Evolutionary conservation across 1,284 basidiomycete species (phyloP), one percentile per base, ranked within the genome.

Genomic region (Marasmius fiardii): DNA sequence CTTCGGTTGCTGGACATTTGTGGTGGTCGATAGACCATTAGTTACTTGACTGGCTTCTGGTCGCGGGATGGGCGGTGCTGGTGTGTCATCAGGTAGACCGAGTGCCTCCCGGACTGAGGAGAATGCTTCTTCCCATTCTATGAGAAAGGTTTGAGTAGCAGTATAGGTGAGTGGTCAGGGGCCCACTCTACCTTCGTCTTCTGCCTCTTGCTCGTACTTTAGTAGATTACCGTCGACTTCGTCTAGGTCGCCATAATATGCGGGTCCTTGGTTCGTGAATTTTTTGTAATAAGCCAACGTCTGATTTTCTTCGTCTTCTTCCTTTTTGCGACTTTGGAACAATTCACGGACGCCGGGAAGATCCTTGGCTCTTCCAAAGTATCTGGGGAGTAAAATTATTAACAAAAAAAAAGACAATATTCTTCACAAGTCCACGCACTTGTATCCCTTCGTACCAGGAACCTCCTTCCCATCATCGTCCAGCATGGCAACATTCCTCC

Each of bases 371-470:
- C 96, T 86, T 51, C 96, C 97, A 74, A 99, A 99, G 73, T 98
- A 98, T 67, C 93, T 95, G 62, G 1, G 23, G 54, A 43, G 10
- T 21, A 54, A 54, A 56, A 34, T n/a, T n/a, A 34, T 56, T 5
- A 55, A 52, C 16, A 23, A 45, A 18, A 20, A 43, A 43, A 20
- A 35, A 53, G 5, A 3, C 20, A 26, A 6, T 39, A 7, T 6
- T 23, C 37, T 48, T 11, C 18, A 10, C 20, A 49, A 53, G 24
- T 28, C 8, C 24, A 80, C 88, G 61, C 63, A 94, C 93, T 98
- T 98, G 83, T 98, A 99, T 54, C 95, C 96, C 63, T 97, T 91
- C n/a, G 92, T 96, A 0, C 95, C 94, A 0, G 95, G 94, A 0
- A 98, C 93, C 71, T 97, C 94, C 67, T 92, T 92, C 16, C 94